Evolutionary conservation across 306 rosid genomes (phyloP), one percentile per base, ranked within the genome.

Genomic region (Astragalus membranaceus): DNA sequence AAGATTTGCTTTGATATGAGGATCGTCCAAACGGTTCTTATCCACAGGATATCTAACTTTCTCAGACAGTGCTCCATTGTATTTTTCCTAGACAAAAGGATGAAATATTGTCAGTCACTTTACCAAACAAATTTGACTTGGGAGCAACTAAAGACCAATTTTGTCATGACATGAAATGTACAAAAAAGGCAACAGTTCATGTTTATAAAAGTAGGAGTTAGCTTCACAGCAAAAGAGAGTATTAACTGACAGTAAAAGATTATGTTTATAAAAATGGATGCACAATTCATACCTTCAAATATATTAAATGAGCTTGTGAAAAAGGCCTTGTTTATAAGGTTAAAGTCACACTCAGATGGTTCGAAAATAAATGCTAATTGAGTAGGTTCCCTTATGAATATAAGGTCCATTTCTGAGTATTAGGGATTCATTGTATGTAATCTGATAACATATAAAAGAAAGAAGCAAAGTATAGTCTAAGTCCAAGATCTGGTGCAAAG

Each of bases 1-100:
- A 78, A 93, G 91, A 88, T 85, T 87, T 69, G 98, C 89, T 77
- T 93, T 93, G 79, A 81, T 81, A 73, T 89, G 98, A 20, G 98
- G 98, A 76, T 93, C 97, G 52, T 93, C 97, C 16, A 90, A 72
- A 58, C 85, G 85, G 58, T 85, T 94, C 80, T 82, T 85, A 73
- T 93, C 98, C 85, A 90, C 98, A 14, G 73, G 82, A 87, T 76
- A 85, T 78, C 81, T 84, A 80, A 90, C 97, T 85, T 75, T 85
- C 81, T 85, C 85, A 37, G 96, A 85, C 61, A 93, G 74, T 72
- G 80, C 94, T 81, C 71, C 94, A 39, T 90, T 90, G 81, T 84
- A 90, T 69, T 87, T 93, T 81, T 93, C 98, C 98, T 90, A 43
- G 53, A 73, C 39, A 70, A 49, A 73, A 49, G 62, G 59, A 73